Base-by-base conservation (phyloP, 2,329 filamentous ascomycete species). In the Leptographium procerum region DNA sequence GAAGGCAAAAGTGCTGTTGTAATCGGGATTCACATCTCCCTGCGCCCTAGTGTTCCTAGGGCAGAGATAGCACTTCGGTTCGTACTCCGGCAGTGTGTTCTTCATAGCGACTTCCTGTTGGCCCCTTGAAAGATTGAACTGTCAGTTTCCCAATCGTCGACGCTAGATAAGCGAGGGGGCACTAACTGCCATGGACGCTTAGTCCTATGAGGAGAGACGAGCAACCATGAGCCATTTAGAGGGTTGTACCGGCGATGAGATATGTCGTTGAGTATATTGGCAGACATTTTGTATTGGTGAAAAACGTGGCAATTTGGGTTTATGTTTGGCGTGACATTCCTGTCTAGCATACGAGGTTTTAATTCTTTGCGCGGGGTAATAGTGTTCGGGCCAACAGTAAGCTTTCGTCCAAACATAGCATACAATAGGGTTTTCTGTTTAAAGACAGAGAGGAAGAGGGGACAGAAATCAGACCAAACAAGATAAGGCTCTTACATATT, bases 181-280 rank as follows among this genome's bases (percentile, higher is more conserved):
- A 77, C 88, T 82, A 77, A 95, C 89, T 96, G 94, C 94, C 94
- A 99, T 68, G 94, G 94, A 64, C 94, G 83, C 81, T 97, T 97
- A 57, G 91, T 97, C 58, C 94, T 81, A 73, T 99, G 94, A 61
- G 94, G 94, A 19, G 94, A 97, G 16, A 99, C 94, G 43, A 99
- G 82, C 61, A 99, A 81, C 87, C 91, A 95, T 62, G 87, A 90
- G 61, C 89, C 91, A 64, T 89, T 87, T 62, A 99, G 79, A 57
- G 90, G 89, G 70, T 99, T 99, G 72, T 88, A 97, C 70, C 94
- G 87, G 67, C 94, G 82, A 71, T 99, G 94, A 48, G 94, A 96
- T 67, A 99, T 97, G 71, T 99, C 92, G 77, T 97, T 86, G 55
- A 99, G 84, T 55, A 92, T 84, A 63, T 83, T 79, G 68, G 88